These are phyloP conservation scores for Boeremia exigua DNA, from an alignment of 2,329 filamentous ascomycete genomes.

Conservation along the genomic window DNA sequence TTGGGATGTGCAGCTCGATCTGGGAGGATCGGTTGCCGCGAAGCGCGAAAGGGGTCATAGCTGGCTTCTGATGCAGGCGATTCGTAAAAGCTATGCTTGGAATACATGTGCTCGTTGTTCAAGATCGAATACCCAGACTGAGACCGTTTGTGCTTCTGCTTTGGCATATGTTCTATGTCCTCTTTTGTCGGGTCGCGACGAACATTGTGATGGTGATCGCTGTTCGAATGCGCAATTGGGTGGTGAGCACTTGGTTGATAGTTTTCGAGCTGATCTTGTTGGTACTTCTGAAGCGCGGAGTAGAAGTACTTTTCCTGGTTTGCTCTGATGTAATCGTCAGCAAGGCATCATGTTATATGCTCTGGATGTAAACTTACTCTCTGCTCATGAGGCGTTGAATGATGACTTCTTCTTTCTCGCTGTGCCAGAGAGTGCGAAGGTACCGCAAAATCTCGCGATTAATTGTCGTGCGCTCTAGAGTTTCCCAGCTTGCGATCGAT, in stretches of 20 bases:
- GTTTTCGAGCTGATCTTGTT: slow-evolving; percentile 84
- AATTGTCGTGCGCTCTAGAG: slow-evolving; percentile 69
- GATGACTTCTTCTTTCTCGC: slow-evolving; percentile 74
- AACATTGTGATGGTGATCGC: slow-evolving; percentile 74
- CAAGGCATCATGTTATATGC: not conserved
- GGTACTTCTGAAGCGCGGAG: slow-evolving; percentile 79
- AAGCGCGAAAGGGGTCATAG: slow-evolving; percentile 85
- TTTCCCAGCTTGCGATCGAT: slow-evolving; percentile 67
- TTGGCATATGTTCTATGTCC: slow-evolving; percentile 46
- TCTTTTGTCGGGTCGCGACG: slow-evolving; percentile 28
- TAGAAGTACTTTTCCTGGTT: slow-evolving; percentile 97
- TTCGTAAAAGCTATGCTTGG: slow-evolving; percentile 57
- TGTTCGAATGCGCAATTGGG: slow-evolving; percentile 77
- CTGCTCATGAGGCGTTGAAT: slow-evolving; percentile 67
- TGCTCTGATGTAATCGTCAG: slow-evolving; percentile 57
- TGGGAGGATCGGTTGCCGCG: slow-evolving; percentile 58
- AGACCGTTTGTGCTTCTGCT: slow-evolving; percentile 50
- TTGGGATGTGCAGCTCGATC: slow-evolving; percentile 65
- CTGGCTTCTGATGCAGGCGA: slow-evolving; percentile 62
- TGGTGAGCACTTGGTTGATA: slow-evolving; percentile 72
- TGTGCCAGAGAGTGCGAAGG: slow-evolving; percentile 90
- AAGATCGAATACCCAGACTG: slow-evolving; percentile 64
- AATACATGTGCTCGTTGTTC: slow-evolving; percentile 59
- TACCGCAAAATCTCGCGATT: slow-evolving; percentile 84
- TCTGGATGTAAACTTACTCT: slow-evolving; percentile 44